phyloP scores from a whole-genome alignment of 1,284 basidiomycete genomes.

The Bothia castanella region DNA sequence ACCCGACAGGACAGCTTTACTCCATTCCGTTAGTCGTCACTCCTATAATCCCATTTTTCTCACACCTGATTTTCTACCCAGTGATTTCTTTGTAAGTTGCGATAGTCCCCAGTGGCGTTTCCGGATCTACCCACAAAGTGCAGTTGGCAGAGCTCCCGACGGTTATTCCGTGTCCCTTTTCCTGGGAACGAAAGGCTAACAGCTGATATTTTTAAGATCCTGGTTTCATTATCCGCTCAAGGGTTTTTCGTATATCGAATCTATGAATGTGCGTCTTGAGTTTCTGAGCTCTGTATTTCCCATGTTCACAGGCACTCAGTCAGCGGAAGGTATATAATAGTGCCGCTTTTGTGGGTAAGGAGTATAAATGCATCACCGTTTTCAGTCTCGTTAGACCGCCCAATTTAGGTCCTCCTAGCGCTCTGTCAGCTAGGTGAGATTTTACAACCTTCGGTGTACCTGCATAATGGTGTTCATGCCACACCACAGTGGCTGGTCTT shows the following conservation, averaged over 20 bases:
- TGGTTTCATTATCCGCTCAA: constrained; percentile 11
- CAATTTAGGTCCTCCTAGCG: constrained; percentile 5
- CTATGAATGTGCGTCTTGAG: constrained; percentile 10
- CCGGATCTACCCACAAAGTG: neutral
- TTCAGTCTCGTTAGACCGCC: neutral
- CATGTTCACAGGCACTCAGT: constrained; percentile 8
- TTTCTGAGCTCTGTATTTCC: neutral
- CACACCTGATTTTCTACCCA: neutral
- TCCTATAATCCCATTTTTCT: neutral
- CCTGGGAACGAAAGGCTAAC: no score
- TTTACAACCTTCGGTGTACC: rapidly evolving
- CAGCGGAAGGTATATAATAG: constrained; percentile 4
- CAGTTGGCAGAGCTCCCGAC: neutral
- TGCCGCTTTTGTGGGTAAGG: constrained; percentile 8
- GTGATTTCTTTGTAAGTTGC: constrained; percentile 3
- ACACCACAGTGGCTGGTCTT: neutral
- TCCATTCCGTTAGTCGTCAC: neutral
- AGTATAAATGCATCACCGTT: no score
- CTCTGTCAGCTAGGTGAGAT: constrained; percentile 14
- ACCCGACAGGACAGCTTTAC: neutral
- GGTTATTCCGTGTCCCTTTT: neutral
- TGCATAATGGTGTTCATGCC: neutral
- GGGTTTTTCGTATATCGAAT: constrained; percentile 17
- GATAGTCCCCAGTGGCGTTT: neutral
- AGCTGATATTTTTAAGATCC: constrained; percentile 10